These are phyloP conservation scores for Apiospora sp. DNA, from an alignment of 2,329 filamentous ascomycete genomes.

Conservation along the genomic window DNA sequence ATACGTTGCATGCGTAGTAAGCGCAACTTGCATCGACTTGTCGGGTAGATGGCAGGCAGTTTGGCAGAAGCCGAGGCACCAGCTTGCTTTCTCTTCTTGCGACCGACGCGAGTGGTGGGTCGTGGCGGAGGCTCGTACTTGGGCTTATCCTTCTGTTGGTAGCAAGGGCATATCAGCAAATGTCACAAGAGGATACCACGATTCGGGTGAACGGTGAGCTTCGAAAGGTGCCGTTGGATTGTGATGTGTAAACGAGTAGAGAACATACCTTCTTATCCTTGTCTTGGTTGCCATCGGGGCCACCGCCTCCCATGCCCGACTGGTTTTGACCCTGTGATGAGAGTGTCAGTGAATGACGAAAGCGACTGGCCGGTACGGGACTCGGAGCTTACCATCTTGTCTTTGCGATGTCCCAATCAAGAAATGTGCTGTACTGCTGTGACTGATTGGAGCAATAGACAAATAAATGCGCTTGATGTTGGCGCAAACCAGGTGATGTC, in stretches of 20 bases:
- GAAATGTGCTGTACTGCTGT: neutral
- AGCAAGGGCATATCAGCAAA: neutral
- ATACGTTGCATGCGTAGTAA: conserved; percentile 98
- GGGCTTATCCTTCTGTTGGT: conserved; percentile 92
- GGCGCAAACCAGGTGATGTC: neutral
- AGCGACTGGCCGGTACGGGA: neutral
- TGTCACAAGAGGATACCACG: neutral
- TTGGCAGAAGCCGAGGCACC: conserved; percentile 95
- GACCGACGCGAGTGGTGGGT: conserved; percentile 94
- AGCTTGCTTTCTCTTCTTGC: conserved; percentile 97
- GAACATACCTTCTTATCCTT: conserved; percentile 89
- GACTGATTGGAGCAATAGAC: neutral
- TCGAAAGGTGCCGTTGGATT: conserved; percentile 18
- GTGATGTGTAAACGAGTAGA: neutral
- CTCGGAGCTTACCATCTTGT: conserved; percentile 11
- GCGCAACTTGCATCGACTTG: conserved; percentile 95
- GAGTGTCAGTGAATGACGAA: conserved; percentile 22
- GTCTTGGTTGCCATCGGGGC: conserved; percentile 79
- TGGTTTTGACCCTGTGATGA: conserved; percentile 77
- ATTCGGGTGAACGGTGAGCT: neutral
- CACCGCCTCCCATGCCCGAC: conserved; percentile 83
- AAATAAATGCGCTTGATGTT: neutral
- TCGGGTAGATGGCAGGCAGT: conserved; percentile 92
- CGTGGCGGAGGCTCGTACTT: conserved; percentile 99
- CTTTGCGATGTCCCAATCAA: conserved; percentile 6